Evolutionary conservation across 1,284 basidiomycete species (phyloP), one percentile per base, ranked within the genome.

Genomic region (Polyporus tsugae): DNA sequence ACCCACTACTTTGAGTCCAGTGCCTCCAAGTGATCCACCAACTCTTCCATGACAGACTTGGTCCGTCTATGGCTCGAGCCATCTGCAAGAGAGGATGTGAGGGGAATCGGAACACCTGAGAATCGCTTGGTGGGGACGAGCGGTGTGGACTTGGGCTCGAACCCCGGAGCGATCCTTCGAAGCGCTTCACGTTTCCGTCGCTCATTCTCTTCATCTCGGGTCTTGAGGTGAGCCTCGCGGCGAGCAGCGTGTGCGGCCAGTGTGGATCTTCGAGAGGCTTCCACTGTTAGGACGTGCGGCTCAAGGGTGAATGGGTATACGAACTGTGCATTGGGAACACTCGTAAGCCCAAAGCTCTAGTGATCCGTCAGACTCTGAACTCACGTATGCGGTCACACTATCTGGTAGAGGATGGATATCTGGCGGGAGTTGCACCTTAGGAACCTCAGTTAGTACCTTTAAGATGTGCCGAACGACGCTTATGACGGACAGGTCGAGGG

Each of bases 241-340:
- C 89, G 87, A 1, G 90, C 84, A 4, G 87, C 78, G 70, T 92
- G 87, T 13, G 92, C 84, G 0, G 89, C 85, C 41, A 93, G 84
- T 1, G 91, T 91, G 19, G 85, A 81, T 67, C 89, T 83, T 9
- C 93, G 89, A 3, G 93, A 86, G 0, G 91, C 86, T 77, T 92
- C 90, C 62, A 94, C 80, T 1, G 89, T 87, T 65, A 96, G 78
- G 71, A 95, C 85, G 76, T 97, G 95, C 0, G 91, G 88, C 76
- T 98, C 96, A 63, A 98, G 86, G 0, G 95, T 93, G 83, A 95
- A 97, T 2, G 96, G 96, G 76, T 98, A 97, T 44, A 94, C 96
- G 75, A 97, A 97, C 96, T 98, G 76, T 25, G 33, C 25, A 11
- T 59, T 25, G 10, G 6, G 57, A 29, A 7, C 52, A 44, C 35